These are phyloP conservation scores for Colletotrichum noveboracense DNA, from an alignment of 2,329 filamentous ascomycete genomes.

Conservation along the genomic window DNA sequence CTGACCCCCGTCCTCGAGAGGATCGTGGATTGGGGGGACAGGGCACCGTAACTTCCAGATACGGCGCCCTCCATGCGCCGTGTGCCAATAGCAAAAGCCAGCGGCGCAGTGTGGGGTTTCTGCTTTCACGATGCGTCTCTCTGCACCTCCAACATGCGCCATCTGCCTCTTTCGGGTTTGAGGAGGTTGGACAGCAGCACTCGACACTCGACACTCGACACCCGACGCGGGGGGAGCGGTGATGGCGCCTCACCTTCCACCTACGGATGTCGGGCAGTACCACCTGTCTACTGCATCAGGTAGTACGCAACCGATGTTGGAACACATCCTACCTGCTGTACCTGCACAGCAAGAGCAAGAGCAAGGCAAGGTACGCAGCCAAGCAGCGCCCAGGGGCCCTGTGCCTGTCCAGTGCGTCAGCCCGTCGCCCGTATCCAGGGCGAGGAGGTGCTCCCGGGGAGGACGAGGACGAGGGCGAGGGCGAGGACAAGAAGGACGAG, in stretches of 20 bases:
- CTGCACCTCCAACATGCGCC: neutral
- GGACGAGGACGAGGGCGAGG: neutral
- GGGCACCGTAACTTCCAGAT: conserved; percentile 3
- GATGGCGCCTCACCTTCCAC: neutral
- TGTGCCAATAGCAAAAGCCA: conserved; percentile 2
- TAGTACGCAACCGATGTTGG: neutral
- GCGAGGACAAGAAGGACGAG: neutral
- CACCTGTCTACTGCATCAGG: no score
- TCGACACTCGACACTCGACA: neutral
- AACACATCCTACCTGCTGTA: neutral
- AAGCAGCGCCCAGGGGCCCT: neutral
- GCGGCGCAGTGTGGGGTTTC: neutral
- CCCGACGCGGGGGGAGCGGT: neutral
- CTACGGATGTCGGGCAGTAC: neutral
- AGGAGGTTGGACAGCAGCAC: neutral
- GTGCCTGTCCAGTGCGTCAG: neutral
- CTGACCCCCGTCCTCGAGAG: neutral
- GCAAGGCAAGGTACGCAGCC: neutral
- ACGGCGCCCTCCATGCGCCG: neutral
- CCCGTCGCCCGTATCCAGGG: neutral
- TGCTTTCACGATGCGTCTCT: neutral
- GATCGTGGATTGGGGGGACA: neutral
- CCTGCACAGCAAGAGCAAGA: neutral
- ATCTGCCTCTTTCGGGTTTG: neutral
- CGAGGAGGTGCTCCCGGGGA: neutral